Conservation (phyloP, 352 stramenopile genomes). For the Phytophthora chlamydospora region DNA sequence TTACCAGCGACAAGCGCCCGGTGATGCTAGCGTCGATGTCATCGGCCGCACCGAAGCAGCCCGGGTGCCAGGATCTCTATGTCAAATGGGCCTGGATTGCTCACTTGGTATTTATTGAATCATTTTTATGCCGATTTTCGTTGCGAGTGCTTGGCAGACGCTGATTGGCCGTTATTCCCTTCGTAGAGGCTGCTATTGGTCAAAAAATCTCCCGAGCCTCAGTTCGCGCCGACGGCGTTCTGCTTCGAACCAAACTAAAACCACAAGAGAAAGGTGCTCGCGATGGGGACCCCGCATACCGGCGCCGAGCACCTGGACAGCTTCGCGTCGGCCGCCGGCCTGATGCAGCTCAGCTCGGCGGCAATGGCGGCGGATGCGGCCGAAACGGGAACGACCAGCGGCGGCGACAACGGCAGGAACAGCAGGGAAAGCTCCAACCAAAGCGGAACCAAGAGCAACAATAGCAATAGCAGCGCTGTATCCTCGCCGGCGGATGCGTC, state of each 20-base stretch:
- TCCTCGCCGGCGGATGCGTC: conserved; percentile 28
- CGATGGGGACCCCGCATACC: conserved; percentile 22
- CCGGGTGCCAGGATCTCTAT: conserved; percentile 8
- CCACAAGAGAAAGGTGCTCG: conserved; percentile 24
- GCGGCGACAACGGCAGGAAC: conserved; percentile 2
- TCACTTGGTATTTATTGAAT: conserved; percentile 16
- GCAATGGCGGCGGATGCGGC: conserved; percentile 29
- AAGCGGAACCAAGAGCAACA: not conserved
- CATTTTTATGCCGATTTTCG: conserved; percentile 12
- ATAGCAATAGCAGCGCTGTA: conserved; percentile 1
- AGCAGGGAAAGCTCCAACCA: conserved; percentile 3
- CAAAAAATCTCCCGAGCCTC: not conserved
- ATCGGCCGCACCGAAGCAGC: not conserved
- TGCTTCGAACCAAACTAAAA: conserved; percentile 24
- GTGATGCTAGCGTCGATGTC: conserved; percentile 4
- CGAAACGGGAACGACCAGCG: not conserved
- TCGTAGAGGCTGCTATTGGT: not conserved
- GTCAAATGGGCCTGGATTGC: conserved; percentile 23
- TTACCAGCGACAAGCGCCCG: conserved; percentile 2
- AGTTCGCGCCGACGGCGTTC: not conserved
- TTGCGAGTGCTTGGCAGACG: conserved; percentile 2
- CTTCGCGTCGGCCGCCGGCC: conserved; percentile 40
- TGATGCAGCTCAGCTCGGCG: conserved; percentile 63
- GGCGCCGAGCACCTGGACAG: conserved; percentile 28
- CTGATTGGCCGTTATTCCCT: conserved; percentile 2